Evolutionary conservation across 208 protist species (phyloP).

Genomic region (Leishmania gerbilli): DNA sequence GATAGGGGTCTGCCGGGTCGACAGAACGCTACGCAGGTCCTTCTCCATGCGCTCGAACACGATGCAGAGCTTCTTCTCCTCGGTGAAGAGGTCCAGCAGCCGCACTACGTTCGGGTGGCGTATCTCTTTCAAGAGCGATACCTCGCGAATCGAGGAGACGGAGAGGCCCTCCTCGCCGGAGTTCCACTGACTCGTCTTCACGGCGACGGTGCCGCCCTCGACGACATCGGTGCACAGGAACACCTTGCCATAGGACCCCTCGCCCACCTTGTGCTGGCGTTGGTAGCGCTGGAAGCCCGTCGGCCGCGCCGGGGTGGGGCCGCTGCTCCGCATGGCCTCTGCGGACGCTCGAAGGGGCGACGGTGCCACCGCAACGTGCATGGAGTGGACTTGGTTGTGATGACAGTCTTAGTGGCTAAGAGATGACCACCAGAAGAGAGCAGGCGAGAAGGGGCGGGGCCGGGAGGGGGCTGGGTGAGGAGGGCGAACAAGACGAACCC

Average conservation of each 20-base stretch:
- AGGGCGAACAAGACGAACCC: not conserved
- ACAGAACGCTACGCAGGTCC: conserved; percentile 95
- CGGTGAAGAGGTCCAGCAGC: conserved; percentile 95
- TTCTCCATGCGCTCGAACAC: conserved; percentile 98
- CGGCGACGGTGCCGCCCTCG: conserved; percentile 67
- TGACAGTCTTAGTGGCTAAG: not conserved
- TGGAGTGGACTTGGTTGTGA: not conserved
- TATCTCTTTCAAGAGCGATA: conserved; percentile 91
- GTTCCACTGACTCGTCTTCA: conserved; percentile 84
- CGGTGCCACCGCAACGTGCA: conserved; percentile 4
- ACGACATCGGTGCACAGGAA: conserved; percentile 92
- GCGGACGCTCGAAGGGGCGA: not conserved
- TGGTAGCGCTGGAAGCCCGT: conserved; percentile 67
- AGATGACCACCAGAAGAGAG: not conserved
- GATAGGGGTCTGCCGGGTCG: conserved; percentile 65
- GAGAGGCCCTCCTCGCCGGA: conserved; percentile 90
- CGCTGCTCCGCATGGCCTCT: not conserved
- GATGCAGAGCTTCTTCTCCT: conserved; percentile 93
- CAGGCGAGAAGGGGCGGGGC: not conserved
- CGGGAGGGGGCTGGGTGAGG: not conserved
- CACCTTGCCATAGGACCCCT: conserved; percentile 97
- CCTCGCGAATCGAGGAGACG: conserved; percentile 90
- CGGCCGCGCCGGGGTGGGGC: conserved; percentile 1
- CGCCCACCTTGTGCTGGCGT: conserved; percentile 95
- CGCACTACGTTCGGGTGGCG: conserved; percentile 92